Conservation (phyloP, 2,329 filamentous ascomycete genomes). For the Aquanectria penicillioides region DNA sequence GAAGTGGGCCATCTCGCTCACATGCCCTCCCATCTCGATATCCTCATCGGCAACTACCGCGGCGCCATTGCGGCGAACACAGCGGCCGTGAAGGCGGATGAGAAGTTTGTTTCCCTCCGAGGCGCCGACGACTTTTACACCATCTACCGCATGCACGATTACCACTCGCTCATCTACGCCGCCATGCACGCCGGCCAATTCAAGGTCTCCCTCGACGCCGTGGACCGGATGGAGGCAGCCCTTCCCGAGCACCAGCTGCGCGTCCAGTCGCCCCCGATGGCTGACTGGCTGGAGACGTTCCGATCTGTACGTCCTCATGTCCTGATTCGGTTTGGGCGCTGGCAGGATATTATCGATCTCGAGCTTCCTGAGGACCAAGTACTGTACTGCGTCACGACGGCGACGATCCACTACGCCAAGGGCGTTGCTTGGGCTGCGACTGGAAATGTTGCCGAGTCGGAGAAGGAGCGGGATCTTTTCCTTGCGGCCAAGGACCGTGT, state of each 20-base stretch:
- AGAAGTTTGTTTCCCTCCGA: constrained; percentile 66
- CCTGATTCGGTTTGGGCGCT: constrained; percentile 75
- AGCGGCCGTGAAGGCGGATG: constrained; percentile 72
- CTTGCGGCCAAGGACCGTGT: constrained; percentile 59
- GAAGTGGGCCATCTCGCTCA: constrained; percentile 76
- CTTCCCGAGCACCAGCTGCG: constrained; percentile 63
- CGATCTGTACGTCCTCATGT: constrained; percentile 72
- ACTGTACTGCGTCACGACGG: constrained; percentile 74
- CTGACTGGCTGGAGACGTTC: constrained; percentile 78
- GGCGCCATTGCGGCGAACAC: constrained; percentile 68
- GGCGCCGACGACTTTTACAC: constrained; percentile 76
- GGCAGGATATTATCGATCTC: constrained; percentile 70
- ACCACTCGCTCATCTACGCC: constrained; percentile 78
- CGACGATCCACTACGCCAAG: constrained; percentile 74
- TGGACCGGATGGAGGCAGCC: constrained; percentile 64
- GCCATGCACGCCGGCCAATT: constrained; percentile 79
- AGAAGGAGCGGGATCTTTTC: constrained; percentile 61
- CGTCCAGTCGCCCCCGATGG: constrained; percentile 72
- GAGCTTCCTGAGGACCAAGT: constrained; percentile 63
- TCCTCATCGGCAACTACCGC: constrained; percentile 75
- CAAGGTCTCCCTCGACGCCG: constrained; percentile 67
- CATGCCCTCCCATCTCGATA: constrained; percentile 80
- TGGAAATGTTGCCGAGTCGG: constrained; percentile 61
- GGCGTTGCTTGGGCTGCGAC: constrained; percentile 72
- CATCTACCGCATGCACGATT: constrained; percentile 76